Evolutionary conservation across 1,139 yeast genomes (phyloP).

Genomic region (Casaregolazyma suthepensis): DNA sequence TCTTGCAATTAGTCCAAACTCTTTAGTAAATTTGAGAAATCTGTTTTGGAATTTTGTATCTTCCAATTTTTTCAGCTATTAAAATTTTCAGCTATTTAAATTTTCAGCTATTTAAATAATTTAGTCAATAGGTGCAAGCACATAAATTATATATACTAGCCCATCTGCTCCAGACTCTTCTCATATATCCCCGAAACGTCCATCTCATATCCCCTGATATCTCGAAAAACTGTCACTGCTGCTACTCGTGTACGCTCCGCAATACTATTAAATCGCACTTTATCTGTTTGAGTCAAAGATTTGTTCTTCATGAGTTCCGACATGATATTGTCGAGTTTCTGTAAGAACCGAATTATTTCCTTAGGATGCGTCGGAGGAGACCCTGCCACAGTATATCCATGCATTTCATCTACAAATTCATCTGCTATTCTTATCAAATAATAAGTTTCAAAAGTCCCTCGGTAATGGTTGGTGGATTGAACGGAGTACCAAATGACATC

Average conservation of each 20-base stretch:
- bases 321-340: slow-evolving; percentile 24
- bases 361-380: slow-evolving; percentile 10
- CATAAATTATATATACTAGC: not conserved
- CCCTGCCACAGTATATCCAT: slow-evolving; percentile 18
- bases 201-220: slow-evolving; percentile 8
- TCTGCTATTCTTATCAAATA: slow-evolving; percentile 58
- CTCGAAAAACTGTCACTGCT: slow-evolving; percentile 11
- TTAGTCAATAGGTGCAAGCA: no score
- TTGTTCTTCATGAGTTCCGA: slow-evolving; percentile 15
- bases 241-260: slow-evolving; percentile 27
- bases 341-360: slow-evolving; percentile 15
- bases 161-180: slow-evolving; percentile 5
- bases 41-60: no score
- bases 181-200: slow-evolving; percentile 9
- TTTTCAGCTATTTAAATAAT: no score
- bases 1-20: no score
- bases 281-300: slow-evolving; percentile 22
- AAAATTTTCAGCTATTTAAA: no score
- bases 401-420: slow-evolving; percentile 53
- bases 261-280: slow-evolving; percentile 25
- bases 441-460: slow-evolving; percentile 45
- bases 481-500: slow-evolving; percentile 55
- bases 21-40: no score
- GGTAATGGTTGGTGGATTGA: slow-evolving; percentile 14
- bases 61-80: no score